A percentile compares a stretch with the other conserved stretches of the same genome.
Evolutionary conservation across 208 protist genomes (phyloP).

Genomic region (Trypanosoma grayi): DNA sequence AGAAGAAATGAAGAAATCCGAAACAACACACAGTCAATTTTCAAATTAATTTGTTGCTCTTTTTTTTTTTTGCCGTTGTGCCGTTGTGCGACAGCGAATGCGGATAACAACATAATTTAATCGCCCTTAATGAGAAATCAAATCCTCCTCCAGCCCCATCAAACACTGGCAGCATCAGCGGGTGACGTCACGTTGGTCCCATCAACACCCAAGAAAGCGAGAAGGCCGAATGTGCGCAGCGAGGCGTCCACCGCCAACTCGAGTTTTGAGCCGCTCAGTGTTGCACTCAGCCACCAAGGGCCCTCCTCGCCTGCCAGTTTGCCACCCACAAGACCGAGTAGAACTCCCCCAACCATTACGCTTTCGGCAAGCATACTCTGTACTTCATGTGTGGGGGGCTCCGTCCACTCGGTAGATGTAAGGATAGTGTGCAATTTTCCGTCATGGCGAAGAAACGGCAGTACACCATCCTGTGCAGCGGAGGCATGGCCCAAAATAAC

Average conservation of each 20-base stretch:
- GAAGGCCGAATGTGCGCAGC: conserved; percentile 72
- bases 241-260: conserved; percentile 82
- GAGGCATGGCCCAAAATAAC: conserved; percentile 34
- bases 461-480: background rate
- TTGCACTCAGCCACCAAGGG: conserved; percentile 82
- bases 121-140: background rate
- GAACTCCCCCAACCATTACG: conserved; percentile 61
- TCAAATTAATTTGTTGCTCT: background rate
- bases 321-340: conserved; percentile 47
- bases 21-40: background rate
- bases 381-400: conserved; percentile 17
- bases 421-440: conserved; percentile 34
- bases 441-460: conserved; percentile 36
- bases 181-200: conserved; percentile 6
- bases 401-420: conserved; percentile 17
- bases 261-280: conserved; percentile 74
- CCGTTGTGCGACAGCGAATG: background rate
- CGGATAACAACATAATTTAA: too few relatives aligned
- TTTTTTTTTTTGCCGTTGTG: background rate
- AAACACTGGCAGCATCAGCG: background rate
- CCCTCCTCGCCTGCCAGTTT: conserved; percentile 12
- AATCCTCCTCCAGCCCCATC: conserved; percentile 3
- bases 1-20: background rate
- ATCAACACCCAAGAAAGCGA: conserved; percentile 64
- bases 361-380: conserved; percentile 32